Base-by-base conservation (phyloP, 345 rosid genomes). In the Luvunga scandens region DNA sequence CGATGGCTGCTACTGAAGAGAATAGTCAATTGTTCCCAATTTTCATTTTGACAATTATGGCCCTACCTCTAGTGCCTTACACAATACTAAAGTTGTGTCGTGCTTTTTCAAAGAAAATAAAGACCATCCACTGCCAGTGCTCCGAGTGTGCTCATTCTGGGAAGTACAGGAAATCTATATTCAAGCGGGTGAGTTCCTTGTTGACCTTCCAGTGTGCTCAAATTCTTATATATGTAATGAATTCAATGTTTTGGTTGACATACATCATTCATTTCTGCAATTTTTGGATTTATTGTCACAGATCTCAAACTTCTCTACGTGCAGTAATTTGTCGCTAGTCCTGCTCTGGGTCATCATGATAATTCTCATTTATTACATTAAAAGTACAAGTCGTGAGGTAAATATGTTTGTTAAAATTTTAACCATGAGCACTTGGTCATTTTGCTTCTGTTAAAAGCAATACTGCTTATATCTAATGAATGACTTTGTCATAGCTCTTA, bases 1-100 rank as follows among this genome's bases (percentile, higher is more conserved):
- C 68, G 75, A 96, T 96, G 98, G 98, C 97, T 78, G 93, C 97
- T 21, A 88, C 98, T 1, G 98, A 97, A 81, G 99, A 97, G 89
- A 97, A 81, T 75, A 85, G 95, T 78, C 88, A 93, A 0, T 69
- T 94, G 89, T 97, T 97, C 86, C 99, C 99, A 6, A 97, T 94
- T 80, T 97, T 97, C 79, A 91, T 97, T 75, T 87, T 97, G 88
- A 97, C 99, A 55, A 93, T 94, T 69, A 91, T 94, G 98, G 98
- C 98, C 42, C 85, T 94, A 74, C 98, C 98, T 36, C 76, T 94
- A 66, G 95, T 97, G 86, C 99, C 98, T 42, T 94, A 93, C 63
- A 97, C 98, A 0, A 75, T 94, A 69, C 80, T 84, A 53, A 93
- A 91, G 84, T 77, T 96, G 75, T 91, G 92, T 80, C 86, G 78